A percentile compares a stretch with the other conserved stretches of the same genome.
These are phyloP conservation scores for Zalerion maritima DNA, from an alignment of 495 filamentous ascomycete genomes.

Conservation along the genomic window DNA sequence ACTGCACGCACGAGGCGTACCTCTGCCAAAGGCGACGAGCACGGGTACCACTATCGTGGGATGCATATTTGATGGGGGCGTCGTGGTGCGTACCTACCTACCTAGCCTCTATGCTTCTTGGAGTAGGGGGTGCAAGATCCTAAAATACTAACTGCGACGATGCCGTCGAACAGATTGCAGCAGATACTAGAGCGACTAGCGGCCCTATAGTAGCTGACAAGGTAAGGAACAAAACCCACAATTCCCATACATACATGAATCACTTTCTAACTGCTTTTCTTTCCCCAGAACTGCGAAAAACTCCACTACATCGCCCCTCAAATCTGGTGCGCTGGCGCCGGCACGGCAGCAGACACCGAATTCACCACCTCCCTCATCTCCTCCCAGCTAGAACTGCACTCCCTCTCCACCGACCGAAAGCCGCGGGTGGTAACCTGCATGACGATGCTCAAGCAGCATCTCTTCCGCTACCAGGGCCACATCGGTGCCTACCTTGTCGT, in stretches of 20 bases:
- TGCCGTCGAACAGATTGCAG: conserved; percentile 77
- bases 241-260: neutral
- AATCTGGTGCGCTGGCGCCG: conserved; percentile 99
- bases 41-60: conserved; percentile 99
- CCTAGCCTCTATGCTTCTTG: too few species aligned
- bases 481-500: conserved; percentile 98
- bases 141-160: too few species aligned
- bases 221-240: conserved; percentile 33
- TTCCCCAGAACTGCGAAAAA: conserved; percentile 93
- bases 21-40: conserved; percentile 92
- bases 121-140: too few species aligned
- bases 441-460: conserved; percentile 98
- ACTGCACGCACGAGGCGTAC: conserved; percentile 82
- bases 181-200: conserved; percentile 94
- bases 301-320: conserved; percentile 96
- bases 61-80: conserved; percentile 90
- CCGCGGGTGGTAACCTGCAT: conserved; percentile 97
- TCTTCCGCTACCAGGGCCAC: conserved; percentile 95
- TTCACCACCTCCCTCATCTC: conserved; percentile 98
- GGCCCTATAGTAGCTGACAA: conserved; percentile 99
- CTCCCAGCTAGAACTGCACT: conserved; percentile 93
- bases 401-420: conserved; percentile 86
- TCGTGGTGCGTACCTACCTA: conserved; percentile 50
- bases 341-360: conserved; percentile 96
- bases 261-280: conserved; percentile 2